These are phyloP conservation scores for Trichopus zeylanicus DNA, from an alignment of 116 monocot species.

Conservation along the genomic window DNA sequence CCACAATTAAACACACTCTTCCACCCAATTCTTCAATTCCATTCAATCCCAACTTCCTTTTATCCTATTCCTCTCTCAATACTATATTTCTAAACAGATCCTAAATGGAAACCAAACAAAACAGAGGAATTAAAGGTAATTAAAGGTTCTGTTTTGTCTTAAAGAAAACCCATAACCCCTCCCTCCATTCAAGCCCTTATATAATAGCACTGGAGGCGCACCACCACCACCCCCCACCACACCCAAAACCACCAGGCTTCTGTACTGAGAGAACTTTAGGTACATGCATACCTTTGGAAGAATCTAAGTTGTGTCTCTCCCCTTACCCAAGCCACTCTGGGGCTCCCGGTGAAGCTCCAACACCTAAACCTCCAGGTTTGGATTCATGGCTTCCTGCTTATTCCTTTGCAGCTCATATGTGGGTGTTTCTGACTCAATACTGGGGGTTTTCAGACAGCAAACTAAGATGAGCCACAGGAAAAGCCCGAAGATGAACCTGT, in stretches of 20 bases:
- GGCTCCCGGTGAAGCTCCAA: neutral
- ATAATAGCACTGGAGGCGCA: slow-evolving; percentile 17
- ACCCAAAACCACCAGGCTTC: neutral
- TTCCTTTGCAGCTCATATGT: too few relatives aligned
- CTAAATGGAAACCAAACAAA: neutral
- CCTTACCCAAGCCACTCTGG: too few relatives aligned
- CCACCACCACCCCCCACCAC: slow-evolving; percentile 5
- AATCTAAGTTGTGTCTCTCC: too few relatives aligned
- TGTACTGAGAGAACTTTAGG: neutral
- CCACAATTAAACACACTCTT: neutral
- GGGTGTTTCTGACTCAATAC: too few relatives aligned
- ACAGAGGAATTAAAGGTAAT: neutral
- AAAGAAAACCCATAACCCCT: slow-evolving; percentile 2
- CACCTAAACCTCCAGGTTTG: too few relatives aligned
- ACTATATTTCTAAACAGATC: neutral
- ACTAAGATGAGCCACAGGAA: slow-evolving; percentile 72
- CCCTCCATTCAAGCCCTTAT: slow-evolving; percentile 17
- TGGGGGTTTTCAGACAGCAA: neutral
- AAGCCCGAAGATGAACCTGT: slow-evolving; percentile 36
- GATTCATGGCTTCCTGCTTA: neutral
- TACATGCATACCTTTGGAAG: too few relatives aligned
- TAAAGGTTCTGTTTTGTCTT: neutral
- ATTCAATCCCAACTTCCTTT: neutral
- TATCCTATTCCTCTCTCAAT: neutral
- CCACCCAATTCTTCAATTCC: neutral